Evolutionary conservation across 306 rosid genomes (phyloP).

Genomic region (Oxytropis ochrocephala): DNA sequence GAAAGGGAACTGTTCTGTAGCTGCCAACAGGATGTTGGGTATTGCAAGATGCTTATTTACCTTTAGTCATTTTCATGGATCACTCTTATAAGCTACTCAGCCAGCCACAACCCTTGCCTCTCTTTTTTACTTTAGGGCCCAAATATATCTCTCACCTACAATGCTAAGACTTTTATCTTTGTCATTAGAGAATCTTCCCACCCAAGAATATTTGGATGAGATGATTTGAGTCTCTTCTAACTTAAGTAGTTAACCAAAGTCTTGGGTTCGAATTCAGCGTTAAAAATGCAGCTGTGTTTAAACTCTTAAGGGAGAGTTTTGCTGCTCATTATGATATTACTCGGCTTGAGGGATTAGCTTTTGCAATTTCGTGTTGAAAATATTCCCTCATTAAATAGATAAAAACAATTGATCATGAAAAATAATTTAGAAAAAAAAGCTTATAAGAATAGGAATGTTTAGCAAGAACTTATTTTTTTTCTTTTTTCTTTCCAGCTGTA

Average conservation of each 20-base stretch:
- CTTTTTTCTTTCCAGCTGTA: neutral
- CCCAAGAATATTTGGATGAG: no score
- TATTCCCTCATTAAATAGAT: neutral
- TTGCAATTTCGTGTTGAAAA: no score
- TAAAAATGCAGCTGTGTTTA: no score
- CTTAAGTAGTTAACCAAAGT: no score
- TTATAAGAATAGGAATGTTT: neutral
- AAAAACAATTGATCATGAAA: neutral
- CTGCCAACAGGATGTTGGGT: constrained; percentile 40
- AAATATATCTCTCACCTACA: neutral
- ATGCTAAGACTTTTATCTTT: neutral
- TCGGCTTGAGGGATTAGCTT: no score
- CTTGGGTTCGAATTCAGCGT: no score
- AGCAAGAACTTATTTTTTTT: neutral
- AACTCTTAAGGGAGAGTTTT: no score
- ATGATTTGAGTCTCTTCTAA: no score
- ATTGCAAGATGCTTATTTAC: constrained; percentile 24
- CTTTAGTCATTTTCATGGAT: constrained; percentile 28
- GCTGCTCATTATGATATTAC: no score
- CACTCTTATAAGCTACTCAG: neutral
- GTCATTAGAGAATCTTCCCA: constrained; percentile 1
- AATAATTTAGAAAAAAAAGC: neutral
- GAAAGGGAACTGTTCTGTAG: constrained; percentile 32
- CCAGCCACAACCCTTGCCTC: neutral
- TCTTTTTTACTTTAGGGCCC: neutral